Conservation (phyloP, 345 rosid genomes). For the Odontarrhena argentea region DNA sequence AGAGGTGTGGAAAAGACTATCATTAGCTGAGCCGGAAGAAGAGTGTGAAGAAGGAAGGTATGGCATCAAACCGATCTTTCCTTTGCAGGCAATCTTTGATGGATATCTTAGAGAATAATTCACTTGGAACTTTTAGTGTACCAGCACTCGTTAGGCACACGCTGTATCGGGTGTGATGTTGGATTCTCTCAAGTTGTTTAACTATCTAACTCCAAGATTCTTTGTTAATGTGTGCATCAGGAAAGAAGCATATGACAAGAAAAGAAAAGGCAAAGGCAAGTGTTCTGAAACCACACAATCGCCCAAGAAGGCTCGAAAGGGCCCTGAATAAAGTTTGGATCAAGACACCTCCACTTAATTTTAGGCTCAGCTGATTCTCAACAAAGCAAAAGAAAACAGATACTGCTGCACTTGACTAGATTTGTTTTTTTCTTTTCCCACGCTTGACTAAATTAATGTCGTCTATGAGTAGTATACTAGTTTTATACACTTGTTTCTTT, state of each 20-base stretch:
- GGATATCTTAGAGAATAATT: no score
- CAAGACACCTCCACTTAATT: background rate
- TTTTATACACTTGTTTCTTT: no score
- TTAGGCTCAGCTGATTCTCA: background rate
- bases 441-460: background rate
- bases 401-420: background rate
- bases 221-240: conserved; percentile 26
- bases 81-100: background rate
- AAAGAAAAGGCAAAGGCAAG: conserved; percentile 6
- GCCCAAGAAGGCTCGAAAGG: conserved; percentile 14
- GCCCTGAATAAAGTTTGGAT: background rate
- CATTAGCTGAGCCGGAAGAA: conserved; percentile 17
- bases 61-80: conserved; percentile 15
- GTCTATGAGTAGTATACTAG: background rate
- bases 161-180: background rate
- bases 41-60: conserved; percentile 8
- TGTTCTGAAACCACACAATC: conserved; percentile 4
- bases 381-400: background rate
- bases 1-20: conserved; percentile 35
- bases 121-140: conserved; percentile 3
- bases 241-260: conserved; percentile 9
- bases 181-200: background rate
- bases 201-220: conserved; percentile 10
- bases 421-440: background rate
- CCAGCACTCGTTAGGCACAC: background rate